Percentiles rank a stretch among this genome's conserved stretches.
Conservation (phyloP, 257 asterid genomes). For the Euphrasia confusa region DNA sequence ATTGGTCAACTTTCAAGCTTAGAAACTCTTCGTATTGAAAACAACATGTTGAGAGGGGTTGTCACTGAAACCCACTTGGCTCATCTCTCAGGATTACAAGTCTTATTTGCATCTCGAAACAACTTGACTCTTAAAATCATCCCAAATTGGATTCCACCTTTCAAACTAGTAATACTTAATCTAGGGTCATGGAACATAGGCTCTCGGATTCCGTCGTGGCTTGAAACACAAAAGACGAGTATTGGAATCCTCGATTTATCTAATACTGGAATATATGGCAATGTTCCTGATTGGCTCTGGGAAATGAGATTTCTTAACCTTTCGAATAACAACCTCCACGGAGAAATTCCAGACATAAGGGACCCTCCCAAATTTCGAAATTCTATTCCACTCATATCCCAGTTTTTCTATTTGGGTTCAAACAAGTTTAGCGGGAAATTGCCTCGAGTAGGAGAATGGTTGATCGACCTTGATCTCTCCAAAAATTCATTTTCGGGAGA, state of each 20-base stretch:
- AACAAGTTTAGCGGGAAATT: constrained; percentile 9
- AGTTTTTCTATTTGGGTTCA: constrained; percentile 17
- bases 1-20: constrained; percentile 29
- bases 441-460: constrained; percentile 9
- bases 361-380: too few relatives aligned
- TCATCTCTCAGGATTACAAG: constrained; percentile 23
- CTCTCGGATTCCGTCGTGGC: constrained; percentile 30
- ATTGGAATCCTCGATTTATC: neutral
- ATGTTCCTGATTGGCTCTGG: constrained; percentile 37
- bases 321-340: constrained; percentile 28
- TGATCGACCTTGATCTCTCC: constrained; percentile 26
- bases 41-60: constrained; percentile 31
- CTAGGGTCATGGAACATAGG: constrained; percentile 28
- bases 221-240: constrained; percentile 16
- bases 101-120: constrained; percentile 18
- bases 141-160: constrained; percentile 29
- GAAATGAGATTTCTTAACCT: neutral
- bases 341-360: too few relatives aligned
- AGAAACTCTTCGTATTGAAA: neutral
- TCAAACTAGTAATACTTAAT: neutral
- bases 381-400: too few relatives aligned
- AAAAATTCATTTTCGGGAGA: constrained; percentile 27
- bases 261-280: constrained; percentile 20
- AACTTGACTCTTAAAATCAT: constrained; percentile 25
- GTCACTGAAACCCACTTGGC: constrained; percentile 30